Base-by-base conservation (phyloP, 768 basidiomycete genomes). In the Xerocomus spinulosus region DNA sequence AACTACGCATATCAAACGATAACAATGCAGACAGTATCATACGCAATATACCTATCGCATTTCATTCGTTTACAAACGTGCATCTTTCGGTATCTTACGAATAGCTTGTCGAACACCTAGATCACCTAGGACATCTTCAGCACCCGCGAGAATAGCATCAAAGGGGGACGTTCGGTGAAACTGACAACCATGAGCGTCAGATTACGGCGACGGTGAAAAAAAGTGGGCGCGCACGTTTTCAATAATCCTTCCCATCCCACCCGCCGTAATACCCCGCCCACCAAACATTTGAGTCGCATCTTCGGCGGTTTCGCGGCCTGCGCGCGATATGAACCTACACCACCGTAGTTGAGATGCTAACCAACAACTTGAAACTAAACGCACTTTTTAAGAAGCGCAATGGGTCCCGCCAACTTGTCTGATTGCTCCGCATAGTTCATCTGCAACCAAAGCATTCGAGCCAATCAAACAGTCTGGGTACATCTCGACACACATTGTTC, bases 341-440 rank as follows among this genome's bases (percentile, higher is more conserved):
- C 37, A 15, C 33, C 28, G 42, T 26, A 33, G 32, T 54, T 14
- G 54, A 44, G 52, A 50, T 4, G 17, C 14, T 21, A 26, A 30
- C 25, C 25, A 6, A 20, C 3, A 3, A 13, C 14, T 26, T 17
- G 39, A 8, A 30, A 38, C 37, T 17, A 9, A 39, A 68, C 83
- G 55, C 54, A 89, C 87, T 91, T 86, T 69, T 97, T 97, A 59
- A 92, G 73, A 38, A 95, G 75, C 12, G 85, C 92, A 57, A 95
- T 92, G 5, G 85, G 79, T 3, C 88, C 92, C n/a, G 92, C 92
- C 9, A 96, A 71, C 58, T 87, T 86, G 51, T 82, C 80, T 1
- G 91, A 85, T 68, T 88, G 89, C 62, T 94, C 82, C 43, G 74
- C 74, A 60, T 94, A 94, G 40, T 74, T 77, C 93, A 94, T 94